Evolutionary conservation across 805 yeast species (phyloP), one percentile per base, ranked within the genome.

Genomic region (Scheffersomyces ergatensis): DNA sequence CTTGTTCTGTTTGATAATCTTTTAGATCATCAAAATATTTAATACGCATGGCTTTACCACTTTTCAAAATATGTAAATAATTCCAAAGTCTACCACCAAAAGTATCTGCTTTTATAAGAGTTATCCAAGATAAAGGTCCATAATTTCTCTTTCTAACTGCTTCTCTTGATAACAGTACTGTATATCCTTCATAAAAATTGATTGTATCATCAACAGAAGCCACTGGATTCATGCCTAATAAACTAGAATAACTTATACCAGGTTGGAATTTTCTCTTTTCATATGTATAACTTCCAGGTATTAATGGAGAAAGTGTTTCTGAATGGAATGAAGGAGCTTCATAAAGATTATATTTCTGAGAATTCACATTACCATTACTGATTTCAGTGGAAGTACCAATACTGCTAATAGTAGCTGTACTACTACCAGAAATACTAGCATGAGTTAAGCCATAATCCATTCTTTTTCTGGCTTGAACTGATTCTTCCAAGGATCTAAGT

Each of bases 121-220:
- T 47, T 4, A 57, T 46, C 59, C 65, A 61, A 6, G 63, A 51
- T 29, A 63, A 55, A 0, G 69, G 68, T 2, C 69, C 69, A 35
- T 46, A 56, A 36, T 57, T 55, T 21, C 49, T 45, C 43, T 67
- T 45, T 15, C 63, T 48, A 9, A 53, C 31, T 2, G 57, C 53
- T 3, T 58, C 64, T 30, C 49, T 50, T 27, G 50, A 49, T 15
- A 53, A 46, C 0, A 61, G 36, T 2, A 67, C 42, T n/a, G 58
- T 46, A 38, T 61, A 53, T 2, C 55, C 55, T 9, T 48, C 44
- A 37, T 39, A 49, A 35, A 55, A 53, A 33, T 47, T 52, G 9
- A 53, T 50, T 2, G 42, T 40, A 15, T 53, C 60, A 29, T 37
- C 29, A 2, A 17, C 30, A 15, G 47, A 40, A 14, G 43, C 47